Conservation (phyloP, 108 stramenopile genomes). For the Cyclotella choctawhatcheeana region DNA sequence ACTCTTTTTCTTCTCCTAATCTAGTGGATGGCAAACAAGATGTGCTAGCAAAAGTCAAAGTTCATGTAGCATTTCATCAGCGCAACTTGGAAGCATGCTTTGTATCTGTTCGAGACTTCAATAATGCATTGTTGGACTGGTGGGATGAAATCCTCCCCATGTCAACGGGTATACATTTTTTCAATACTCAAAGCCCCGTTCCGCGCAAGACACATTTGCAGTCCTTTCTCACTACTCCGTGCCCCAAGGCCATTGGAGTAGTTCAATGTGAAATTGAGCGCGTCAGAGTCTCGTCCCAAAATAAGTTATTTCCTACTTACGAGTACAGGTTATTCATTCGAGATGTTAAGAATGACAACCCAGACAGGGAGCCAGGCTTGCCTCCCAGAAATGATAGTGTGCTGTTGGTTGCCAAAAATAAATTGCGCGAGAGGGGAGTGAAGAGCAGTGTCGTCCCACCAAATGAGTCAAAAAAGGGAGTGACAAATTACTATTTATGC, state of each 20-base stretch:
- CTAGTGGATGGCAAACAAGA: neutral
- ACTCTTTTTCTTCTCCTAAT: conserved; percentile 46
- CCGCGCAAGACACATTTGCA: conserved; percentile 68
- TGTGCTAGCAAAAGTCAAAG: conserved; percentile 3
- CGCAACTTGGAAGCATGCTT: neutral
- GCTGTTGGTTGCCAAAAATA: conserved; percentile 77
- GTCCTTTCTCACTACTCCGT: conserved; percentile 74
- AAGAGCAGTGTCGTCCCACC: too few relatives aligned
- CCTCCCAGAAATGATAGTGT: conserved; percentile 64
- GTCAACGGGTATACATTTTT: conserved; percentile 67
- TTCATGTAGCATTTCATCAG: neutral
- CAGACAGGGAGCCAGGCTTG: neutral
- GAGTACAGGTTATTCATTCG: conserved; percentile 86
- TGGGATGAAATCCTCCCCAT: conserved; percentile 84
- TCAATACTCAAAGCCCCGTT: conserved; percentile 74
- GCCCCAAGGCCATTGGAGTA: conserved; percentile 80
- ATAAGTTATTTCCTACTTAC: conserved; percentile 81
- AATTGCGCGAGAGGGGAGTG: too few relatives aligned
- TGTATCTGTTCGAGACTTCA: neutral
- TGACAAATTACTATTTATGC: conserved; percentile 78
- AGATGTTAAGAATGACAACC: conserved; percentile 48
- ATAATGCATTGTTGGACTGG: conserved; percentile 69
- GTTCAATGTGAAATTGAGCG: conserved; percentile 89
- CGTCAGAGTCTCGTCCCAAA: conserved; percentile 60
- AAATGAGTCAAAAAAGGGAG: conserved; percentile 63